Evolutionary conservation across 192 early-diverging fungal species (phyloP).

Genomic region (Backusella psychrophila): DNA sequence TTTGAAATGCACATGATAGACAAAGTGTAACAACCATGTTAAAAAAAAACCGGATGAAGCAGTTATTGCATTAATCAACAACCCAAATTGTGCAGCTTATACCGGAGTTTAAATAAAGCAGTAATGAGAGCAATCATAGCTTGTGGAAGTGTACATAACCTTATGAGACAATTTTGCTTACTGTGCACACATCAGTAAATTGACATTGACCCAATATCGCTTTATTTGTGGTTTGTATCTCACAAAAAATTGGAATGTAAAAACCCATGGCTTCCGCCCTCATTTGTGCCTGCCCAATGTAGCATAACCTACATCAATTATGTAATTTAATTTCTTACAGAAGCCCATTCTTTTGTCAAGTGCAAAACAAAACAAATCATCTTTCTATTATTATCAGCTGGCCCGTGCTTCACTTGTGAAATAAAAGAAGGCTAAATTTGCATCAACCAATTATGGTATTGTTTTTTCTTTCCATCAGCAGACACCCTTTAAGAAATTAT

Average conservation of each 20-base stretch:
- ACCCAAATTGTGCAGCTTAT: background rate
- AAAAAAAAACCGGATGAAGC: background rate
- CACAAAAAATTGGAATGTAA: background rate
- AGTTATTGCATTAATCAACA: background rate
- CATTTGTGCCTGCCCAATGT: background rate
- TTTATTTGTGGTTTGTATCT: background rate
- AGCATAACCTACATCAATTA: background rate
- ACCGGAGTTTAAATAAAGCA: background rate
- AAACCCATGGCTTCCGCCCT: background rate
- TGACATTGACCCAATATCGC: background rate
- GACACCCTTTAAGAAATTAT: background rate
- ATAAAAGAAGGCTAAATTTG: background rate
- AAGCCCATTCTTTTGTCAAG: background rate
- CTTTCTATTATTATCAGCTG: constrained; percentile 5
- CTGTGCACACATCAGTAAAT: background rate
- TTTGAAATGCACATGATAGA: background rate
- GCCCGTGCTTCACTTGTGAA: constrained; percentile 6
- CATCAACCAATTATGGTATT: background rate
- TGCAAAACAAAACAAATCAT: background rate
- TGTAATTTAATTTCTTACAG: constrained; percentile 1
- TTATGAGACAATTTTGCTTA: background rate
- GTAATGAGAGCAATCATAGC: background rate
- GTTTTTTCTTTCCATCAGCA: constrained; percentile 5
- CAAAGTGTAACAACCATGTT: background rate
- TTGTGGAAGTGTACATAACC: background rate